Evolutionary conservation across 1,284 basidiomycete genomes (phyloP), one percentile per base, ranked within the genome.

Genomic region (Prillingera fragicola): DNA sequence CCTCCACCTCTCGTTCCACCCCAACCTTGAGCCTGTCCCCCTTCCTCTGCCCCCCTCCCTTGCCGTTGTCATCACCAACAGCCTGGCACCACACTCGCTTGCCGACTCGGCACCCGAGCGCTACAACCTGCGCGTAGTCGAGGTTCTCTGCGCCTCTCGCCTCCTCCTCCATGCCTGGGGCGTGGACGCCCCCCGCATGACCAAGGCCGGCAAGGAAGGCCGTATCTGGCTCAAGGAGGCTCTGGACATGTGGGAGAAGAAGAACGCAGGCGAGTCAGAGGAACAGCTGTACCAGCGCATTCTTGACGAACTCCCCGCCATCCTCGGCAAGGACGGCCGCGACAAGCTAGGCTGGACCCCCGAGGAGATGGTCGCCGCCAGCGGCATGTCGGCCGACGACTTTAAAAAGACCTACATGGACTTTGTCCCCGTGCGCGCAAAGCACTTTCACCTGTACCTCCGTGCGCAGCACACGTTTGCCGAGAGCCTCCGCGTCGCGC

Each of bases 41-140:
- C 75, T 74, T 6, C 65, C 66, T 10, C 49, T 60, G 3, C 56
- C 63, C 7, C 26, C 49, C 1, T 36, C 40, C 19, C 48, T 63
- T 14, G 80, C 81, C 6, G 81, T 91, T 59, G 83, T 90, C 42
- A 82, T 83, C 59, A 84, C 87, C 12, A 88, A 91, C 72, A 87
- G 85, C 14, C 79, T 88, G 28, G 82, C 88, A 23, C 80, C 84
- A n/a, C 81, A 84, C 24, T 83, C 88, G 61, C 89, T 90, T 66
- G 80, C 81, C 3, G 77, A 84, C 48, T 80, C 80, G 32, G 83
- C 86, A 3, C 84, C 83, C 53, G 79, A 76, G 38, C 77, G 81
- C 34, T 91, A 91, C 74, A 92, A 92, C 65, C 75, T 92, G 25
- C 83, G 87, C 17, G 87, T 89, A 17, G 83, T 91, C 15, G 89